Percentiles rank a stretch among this genome's conserved stretches.
These are phyloP conservation scores for Aspergillus tamarii DNA, from an alignment of 2,329 filamentous ascomycete genomes.

Conservation along the genomic window DNA sequence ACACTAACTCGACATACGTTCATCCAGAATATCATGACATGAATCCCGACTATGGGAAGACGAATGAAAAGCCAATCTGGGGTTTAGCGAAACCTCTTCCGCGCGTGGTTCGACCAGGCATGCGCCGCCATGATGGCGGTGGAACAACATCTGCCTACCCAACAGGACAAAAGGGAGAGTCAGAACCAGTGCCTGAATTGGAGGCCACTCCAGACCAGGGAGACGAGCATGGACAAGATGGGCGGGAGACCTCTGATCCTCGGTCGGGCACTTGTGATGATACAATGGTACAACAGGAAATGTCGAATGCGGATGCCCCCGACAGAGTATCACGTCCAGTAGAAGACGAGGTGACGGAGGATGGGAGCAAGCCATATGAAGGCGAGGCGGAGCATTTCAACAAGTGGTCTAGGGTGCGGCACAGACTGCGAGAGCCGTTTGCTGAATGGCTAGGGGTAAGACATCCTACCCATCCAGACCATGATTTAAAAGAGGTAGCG, in stretches of 20 bases:
- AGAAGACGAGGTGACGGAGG: constrained; percentile 4
- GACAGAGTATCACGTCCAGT: background rate
- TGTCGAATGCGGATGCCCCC: background rate
- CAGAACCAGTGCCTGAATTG: constrained; percentile 6
- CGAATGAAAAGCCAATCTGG: constrained; percentile 53
- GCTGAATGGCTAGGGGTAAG: constrained; percentile 34
- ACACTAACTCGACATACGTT: constrained; percentile 10
- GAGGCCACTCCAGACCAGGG: background rate
- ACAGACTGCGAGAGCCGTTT: constrained; percentile 31
- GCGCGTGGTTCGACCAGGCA: constrained; percentile 54
- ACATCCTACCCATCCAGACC: background rate
- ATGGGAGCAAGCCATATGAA: background rate
- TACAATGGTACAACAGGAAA: background rate
- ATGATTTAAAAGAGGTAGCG: background rate
- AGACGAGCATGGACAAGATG: background rate
- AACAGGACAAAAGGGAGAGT: constrained; percentile 7
- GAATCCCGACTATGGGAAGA: constrained; percentile 56
- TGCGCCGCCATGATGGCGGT: constrained; percentile 33
- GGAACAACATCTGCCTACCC: constrained; percentile 1
- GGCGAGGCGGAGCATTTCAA: constrained; percentile 22
- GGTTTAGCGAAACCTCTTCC: constrained; percentile 55
- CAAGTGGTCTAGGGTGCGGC: constrained; percentile 30
- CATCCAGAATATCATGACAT: constrained; percentile 32
- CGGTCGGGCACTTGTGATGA: background rate
- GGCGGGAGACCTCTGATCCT: background rate